Conservation (phyloP, 495 filamentous ascomycete genomes). For the Penicillium parvum region DNA sequence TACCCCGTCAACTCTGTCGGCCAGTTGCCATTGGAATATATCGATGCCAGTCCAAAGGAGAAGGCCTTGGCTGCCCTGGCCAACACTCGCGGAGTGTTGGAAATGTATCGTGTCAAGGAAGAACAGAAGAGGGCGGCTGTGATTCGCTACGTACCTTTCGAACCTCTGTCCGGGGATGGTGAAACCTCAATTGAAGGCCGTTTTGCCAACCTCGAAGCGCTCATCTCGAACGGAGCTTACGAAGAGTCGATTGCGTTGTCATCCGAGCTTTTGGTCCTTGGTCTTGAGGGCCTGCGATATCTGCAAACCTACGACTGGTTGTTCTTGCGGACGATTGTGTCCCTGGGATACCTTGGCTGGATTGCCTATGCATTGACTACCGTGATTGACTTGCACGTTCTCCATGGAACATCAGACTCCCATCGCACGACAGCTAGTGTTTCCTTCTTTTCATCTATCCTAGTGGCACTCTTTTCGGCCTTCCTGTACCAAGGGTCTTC, state of each 20-base stretch:
- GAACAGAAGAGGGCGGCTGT: slow-evolving; percentile 70
- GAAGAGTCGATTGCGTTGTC: slow-evolving; percentile 73
- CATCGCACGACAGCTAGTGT: slow-evolving; percentile 58
- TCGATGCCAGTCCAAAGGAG: slow-evolving; percentile 62
- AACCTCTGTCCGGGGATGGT: slow-evolving; percentile 51
- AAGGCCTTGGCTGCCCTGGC: slow-evolving; percentile 84
- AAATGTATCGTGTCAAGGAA: slow-evolving; percentile 97
- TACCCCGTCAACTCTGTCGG: slow-evolving; percentile 97
- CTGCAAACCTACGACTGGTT: slow-evolving; percentile 97
- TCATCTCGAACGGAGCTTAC: slow-evolving; percentile 63
- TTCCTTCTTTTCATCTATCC: slow-evolving; percentile 68
- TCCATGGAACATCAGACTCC: slow-evolving; percentile 66
- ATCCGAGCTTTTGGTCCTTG: slow-evolving; percentile 67
- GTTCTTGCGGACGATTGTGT: slow-evolving; percentile 90
- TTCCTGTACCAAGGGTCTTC: slow-evolving; percentile 77
- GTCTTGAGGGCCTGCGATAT: slow-evolving; percentile 83
- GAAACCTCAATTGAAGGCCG: slow-evolving; percentile 62
- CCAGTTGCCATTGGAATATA: slow-evolving; percentile 79
- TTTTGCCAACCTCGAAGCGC: slow-evolving; percentile 58
- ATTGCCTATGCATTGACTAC: slow-evolving; percentile 92
- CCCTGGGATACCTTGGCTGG: slow-evolving; percentile 93
- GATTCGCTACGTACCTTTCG: slow-evolving; percentile 72
- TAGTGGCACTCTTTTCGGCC: slow-evolving; percentile 70
- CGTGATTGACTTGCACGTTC: slow-evolving; percentile 83
- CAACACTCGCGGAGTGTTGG: slow-evolving; percentile 84